These are phyloP conservation scores for Sugiyamaella novakii DNA, from an alignment of 1,139 yeast genomes.

Conservation along the genomic window DNA sequence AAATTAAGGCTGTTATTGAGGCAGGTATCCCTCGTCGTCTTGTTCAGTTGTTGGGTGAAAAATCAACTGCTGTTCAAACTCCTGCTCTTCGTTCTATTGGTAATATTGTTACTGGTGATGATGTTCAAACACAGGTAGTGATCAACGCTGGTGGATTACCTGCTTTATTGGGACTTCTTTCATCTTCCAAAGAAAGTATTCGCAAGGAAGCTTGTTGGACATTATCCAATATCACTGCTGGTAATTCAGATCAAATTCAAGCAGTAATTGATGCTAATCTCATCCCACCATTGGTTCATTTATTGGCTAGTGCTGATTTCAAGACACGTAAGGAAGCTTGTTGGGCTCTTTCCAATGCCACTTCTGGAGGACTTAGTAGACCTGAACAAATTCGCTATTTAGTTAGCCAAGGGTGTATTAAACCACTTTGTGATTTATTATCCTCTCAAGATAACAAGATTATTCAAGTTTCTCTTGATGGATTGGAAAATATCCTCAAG, in stretches of 20 bases:
- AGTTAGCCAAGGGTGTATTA: constrained; percentile 94
- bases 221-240: constrained; percentile 95
- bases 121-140: constrained; percentile 90
- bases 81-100: constrained; percentile 98
- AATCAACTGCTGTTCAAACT: constrained; percentile 85
- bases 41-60: constrained; percentile 85
- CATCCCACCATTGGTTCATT: constrained; percentile 87
- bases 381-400: constrained; percentile 94
- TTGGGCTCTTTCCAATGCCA: constrained; percentile 98
- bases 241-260: constrained; percentile 92
- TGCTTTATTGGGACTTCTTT: constrained; percentile 77
- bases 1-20: constrained; percentile 95
- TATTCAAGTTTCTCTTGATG: constrained; percentile 93
- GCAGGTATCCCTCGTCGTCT: constrained; percentile 93
- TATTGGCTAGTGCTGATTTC: constrained; percentile 82
- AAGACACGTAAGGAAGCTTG: constrained; percentile 98
- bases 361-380: constrained; percentile 88
- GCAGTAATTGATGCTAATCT: constrained; percentile 94
- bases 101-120: constrained; percentile 96
- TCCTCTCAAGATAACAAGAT: constrained; percentile 87
- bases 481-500: constrained; percentile 87
- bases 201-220: constrained; percentile 99
- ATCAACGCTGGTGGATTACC: constrained; percentile 91
- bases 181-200: constrained; percentile 86
- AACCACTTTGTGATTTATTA: constrained; percentile 92